These are phyloP conservation scores for Penicillium parvum DNA, from an alignment of 495 filamentous ascomycete species.

Conservation along the genomic window DNA sequence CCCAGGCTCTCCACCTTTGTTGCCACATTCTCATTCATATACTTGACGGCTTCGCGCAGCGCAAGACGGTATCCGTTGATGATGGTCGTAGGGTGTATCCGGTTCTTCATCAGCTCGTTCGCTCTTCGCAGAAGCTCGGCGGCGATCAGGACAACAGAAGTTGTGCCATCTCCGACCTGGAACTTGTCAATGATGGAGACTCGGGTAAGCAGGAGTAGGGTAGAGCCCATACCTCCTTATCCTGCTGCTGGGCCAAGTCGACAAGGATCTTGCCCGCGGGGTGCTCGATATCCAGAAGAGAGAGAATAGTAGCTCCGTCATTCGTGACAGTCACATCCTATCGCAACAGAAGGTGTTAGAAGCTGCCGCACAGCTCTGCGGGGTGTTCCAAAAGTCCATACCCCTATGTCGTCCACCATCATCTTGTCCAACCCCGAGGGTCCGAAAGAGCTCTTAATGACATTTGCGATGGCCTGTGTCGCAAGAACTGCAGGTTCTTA, in stretches of 20 bases:
- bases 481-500: slow-evolving; percentile 63
- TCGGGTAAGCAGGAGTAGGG: not conserved
- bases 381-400: slow-evolving; percentile 41
- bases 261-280: slow-evolving; percentile 98
- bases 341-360: slow-evolving; percentile 19
- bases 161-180: slow-evolving; percentile 92
- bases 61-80: slow-evolving; percentile 97
- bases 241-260: slow-evolving; percentile 95
- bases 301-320: slow-evolving; percentile 95
- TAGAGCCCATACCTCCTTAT: slow-evolving; percentile 68
- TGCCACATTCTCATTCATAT: slow-evolving; percentile 97
- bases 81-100: slow-evolving; percentile 98
- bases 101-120: slow-evolving; percentile 99
- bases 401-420: slow-evolving; percentile 99
- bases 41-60: slow-evolving; percentile 92
- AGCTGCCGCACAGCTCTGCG: slow-evolving; percentile 22
- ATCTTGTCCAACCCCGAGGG: slow-evolving; percentile 98
- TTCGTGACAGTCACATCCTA: slow-evolving; percentile 99
- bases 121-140: slow-evolving; percentile 90
- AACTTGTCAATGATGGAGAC: slow-evolving; percentile 14
- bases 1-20: slow-evolving; percentile 89
- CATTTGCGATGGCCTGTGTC: slow-evolving; percentile 95
- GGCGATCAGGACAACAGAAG: slow-evolving; percentile 94
- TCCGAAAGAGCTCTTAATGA: slow-evolving; percentile 97
- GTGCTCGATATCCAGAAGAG: slow-evolving; percentile 92